These are phyloP conservation scores for Phallus indusiatus DNA, from an alignment of 768 basidiomycete species.

Conservation along the genomic window DNA sequence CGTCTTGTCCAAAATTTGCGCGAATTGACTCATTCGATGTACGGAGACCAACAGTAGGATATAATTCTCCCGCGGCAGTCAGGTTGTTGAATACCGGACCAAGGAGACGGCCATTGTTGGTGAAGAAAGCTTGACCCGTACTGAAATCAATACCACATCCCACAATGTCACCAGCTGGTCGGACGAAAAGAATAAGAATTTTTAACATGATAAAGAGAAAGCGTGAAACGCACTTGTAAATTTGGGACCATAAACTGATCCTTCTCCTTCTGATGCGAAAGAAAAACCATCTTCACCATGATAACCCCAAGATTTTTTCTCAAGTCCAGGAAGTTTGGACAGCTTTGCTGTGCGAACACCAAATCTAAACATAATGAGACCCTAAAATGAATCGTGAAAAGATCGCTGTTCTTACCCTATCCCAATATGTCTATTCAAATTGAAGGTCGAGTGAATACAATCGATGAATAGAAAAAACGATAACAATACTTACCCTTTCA, in stretches of 20 bases:
- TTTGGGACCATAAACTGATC: slow-evolving; percentile 63
- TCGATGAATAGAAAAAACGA: background rate
- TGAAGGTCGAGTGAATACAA: slow-evolving; percentile 12
- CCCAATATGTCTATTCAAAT: slow-evolving; percentile 54
- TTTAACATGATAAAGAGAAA: slow-evolving; percentile 4
- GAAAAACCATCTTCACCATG: slow-evolving; percentile 83
- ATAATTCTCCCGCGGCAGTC: slow-evolving; percentile 56
- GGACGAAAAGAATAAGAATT: slow-evolving; percentile 8
- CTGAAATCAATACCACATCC: slow-evolving; percentile 93
- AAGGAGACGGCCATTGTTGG: slow-evolving; percentile 65
- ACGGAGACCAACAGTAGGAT: slow-evolving; percentile 84
- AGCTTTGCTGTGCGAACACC: slow-evolving; percentile 54
- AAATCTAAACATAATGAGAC: slow-evolving; percentile 38
- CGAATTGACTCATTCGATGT: slow-evolving; percentile 68
- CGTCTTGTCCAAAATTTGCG: slow-evolving; percentile 81
- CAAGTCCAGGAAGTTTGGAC: slow-evolving; percentile 79
- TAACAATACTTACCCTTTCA: slow-evolving; percentile 56
- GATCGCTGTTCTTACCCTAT: slow-evolving; percentile 49
- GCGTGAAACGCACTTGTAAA: slow-evolving; percentile 59
- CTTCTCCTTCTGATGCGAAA: slow-evolving; percentile 65
- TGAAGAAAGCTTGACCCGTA: slow-evolving; percentile 73
- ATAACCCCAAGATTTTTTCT: slow-evolving; percentile 82
- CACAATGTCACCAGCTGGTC: slow-evolving; percentile 71
- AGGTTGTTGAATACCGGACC: slow-evolving; percentile 67
- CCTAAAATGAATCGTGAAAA: slow-evolving; percentile 1